These are phyloP conservation scores for Diaporthe sp. DNA, from an alignment of 2,329 filamentous ascomycete genomes.

Conservation along the genomic window DNA sequence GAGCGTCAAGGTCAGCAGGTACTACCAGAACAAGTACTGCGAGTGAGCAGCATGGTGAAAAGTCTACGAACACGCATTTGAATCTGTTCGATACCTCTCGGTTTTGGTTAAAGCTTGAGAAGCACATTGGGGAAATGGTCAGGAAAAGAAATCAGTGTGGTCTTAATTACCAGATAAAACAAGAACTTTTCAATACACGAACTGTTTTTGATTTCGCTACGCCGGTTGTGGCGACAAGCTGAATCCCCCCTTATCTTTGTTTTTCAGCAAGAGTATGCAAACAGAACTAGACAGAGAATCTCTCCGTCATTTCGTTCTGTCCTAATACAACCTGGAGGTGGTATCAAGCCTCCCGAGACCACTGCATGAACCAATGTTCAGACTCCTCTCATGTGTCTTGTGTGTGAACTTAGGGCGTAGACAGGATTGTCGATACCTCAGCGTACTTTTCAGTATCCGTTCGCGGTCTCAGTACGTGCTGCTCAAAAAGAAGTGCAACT, in stretches of 20 bases:
- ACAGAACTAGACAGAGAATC: background rate
- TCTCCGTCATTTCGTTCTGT: background rate
- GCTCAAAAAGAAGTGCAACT: background rate
- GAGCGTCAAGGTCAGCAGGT: slow-evolving; percentile 14
- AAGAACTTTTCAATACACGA: background rate
- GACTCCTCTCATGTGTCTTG: background rate
- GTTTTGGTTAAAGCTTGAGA: background rate
- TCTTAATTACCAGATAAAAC: background rate
- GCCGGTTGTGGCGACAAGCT: background rate
- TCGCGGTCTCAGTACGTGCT: background rate
- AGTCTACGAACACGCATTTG: too few species aligned
- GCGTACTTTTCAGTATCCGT: background rate
- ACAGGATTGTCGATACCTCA: too few species aligned
- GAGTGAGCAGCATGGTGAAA: background rate
- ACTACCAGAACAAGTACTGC: slow-evolving; percentile 2
- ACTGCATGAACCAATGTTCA: background rate
- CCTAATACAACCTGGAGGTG: background rate
- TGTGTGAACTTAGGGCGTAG: background rate
- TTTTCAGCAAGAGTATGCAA: background rate
- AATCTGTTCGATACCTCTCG: background rate
- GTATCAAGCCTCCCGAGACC: background rate
- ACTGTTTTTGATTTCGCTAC: background rate
- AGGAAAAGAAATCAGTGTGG: background rate
- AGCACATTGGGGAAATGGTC: background rate
- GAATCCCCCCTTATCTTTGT: background rate